Evolutionary conservation across 129 eudicot genomes (phyloP).

Genomic region (Saposhnikovia divaricata): DNA sequence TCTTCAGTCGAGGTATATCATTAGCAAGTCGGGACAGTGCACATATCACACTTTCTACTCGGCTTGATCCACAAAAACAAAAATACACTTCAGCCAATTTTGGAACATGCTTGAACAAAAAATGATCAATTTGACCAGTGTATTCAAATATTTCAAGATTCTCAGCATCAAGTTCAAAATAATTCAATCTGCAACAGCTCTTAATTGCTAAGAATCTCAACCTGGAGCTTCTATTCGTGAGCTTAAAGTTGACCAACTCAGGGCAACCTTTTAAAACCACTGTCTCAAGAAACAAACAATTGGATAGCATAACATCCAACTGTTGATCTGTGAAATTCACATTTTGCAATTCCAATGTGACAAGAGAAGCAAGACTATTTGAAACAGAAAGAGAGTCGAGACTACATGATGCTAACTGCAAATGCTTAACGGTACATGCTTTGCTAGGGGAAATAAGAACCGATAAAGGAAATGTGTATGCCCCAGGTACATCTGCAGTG

Average conservation of each 20-base stretch:
- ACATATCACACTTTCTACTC: constrained; percentile 10
- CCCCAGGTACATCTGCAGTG: neutral
- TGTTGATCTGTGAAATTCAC: constrained; percentile 14
- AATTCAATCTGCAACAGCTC: constrained; percentile 13
- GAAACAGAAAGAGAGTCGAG: constrained; percentile 2
- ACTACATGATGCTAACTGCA: constrained; percentile 14
- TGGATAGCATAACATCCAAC: constrained; percentile 10
- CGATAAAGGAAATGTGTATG: constrained; percentile 10
- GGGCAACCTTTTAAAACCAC: constrained; percentile 14
- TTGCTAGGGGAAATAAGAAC: neutral
- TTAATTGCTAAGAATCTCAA: constrained; percentile 14
- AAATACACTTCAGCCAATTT: constrained; percentile 14
- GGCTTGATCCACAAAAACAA: constrained; percentile 9
- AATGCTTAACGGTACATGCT: constrained; percentile 12
- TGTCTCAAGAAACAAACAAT: constrained; percentile 12
- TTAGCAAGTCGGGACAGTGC: constrained; percentile 14
- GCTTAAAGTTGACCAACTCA: constrained; percentile 14
- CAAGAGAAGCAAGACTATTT: constrained; percentile 10
- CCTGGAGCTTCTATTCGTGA: neutral
- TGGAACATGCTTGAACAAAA: constrained; percentile 19
- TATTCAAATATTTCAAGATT: constrained; percentile 15
- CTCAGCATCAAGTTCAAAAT: neutral
- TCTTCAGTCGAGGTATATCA: constrained; percentile 22
- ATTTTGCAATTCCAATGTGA: constrained; percentile 11
- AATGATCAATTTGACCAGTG: constrained; percentile 6